Percentiles rank a stretch among this genome's conserved stretches.
Evolutionary conservation across 306 rosid genomes (phyloP).

Genomic region (Arachis stenosperma): DNA sequence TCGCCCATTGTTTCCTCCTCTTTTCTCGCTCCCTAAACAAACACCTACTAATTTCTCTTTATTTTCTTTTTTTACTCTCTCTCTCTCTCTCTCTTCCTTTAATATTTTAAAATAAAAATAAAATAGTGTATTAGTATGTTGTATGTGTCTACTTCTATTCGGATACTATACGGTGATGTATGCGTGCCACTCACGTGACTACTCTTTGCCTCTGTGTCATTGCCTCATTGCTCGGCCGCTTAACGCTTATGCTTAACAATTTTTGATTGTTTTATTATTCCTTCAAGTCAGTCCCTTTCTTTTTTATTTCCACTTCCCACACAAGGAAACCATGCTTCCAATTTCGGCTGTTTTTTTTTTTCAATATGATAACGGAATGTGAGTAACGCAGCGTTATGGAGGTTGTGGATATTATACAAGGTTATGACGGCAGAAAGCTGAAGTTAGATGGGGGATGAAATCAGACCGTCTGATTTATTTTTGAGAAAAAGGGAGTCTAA

Average conservation of each 20-base stretch:
- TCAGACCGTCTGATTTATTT: too few relatives aligned
- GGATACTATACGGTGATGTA: background rate
- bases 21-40: slow-evolving; percentile 54
- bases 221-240: background rate
- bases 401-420: too few relatives aligned
- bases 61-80: background rate
- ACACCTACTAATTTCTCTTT: slow-evolving; percentile 33
- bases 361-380: too few relatives aligned
- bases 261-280: background rate
- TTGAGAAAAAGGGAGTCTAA: too few relatives aligned
- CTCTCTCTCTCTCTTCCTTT: too few relatives aligned
- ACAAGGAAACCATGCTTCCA: background rate
- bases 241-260: too few relatives aligned
- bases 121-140: background rate
- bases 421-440: too few relatives aligned
- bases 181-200: slow-evolving; percentile 40
- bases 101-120: background rate
- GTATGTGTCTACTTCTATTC: too few relatives aligned
- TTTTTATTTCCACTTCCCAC: background rate
- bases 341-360: too few relatives aligned
- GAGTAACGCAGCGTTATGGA: too few relatives aligned
- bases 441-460: too few relatives aligned
- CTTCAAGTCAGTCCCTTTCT: background rate
- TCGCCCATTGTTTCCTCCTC: slow-evolving; percentile 70
- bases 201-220: background rate